These are phyloP conservation scores for Saccharomyces hybrid DNA, from an alignment of 1,139 yeast genomes.

Conservation along the genomic window DNA sequence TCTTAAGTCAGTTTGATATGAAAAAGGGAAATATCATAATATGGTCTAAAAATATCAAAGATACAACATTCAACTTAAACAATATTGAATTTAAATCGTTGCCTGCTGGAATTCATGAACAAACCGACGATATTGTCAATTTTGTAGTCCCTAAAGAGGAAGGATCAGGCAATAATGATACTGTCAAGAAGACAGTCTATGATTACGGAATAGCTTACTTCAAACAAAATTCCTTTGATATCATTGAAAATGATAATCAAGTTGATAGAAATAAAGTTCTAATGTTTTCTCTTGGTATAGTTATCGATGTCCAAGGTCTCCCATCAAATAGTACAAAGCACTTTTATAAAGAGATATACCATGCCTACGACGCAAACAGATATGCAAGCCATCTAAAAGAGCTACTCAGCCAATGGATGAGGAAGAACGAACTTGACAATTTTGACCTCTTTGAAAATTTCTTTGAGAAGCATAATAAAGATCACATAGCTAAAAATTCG, in stretches of 20 bases:
- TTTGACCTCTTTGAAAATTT: slow-evolving; percentile 29
- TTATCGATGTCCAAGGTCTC: slow-evolving; percentile 36
- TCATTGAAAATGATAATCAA: slow-evolving; percentile 17
- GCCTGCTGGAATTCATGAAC: slow-evolving; percentile 80
- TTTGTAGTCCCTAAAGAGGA: slow-evolving; percentile 42
- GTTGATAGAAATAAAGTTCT: slow-evolving; percentile 47
- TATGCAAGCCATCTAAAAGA: slow-evolving; percentile 43
- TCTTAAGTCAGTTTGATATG: slow-evolving; percentile 30
- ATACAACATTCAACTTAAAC: slow-evolving; percentile 19
- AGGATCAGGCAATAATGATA: slow-evolving; percentile 10
- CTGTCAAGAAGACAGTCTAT: slow-evolving; percentile 19
- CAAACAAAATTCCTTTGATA: slow-evolving; percentile 36
- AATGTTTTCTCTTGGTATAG: slow-evolving; percentile 59
- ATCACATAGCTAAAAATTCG: background rate
- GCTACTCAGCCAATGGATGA: slow-evolving; percentile 34
- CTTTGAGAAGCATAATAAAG: slow-evolving; percentile 20
- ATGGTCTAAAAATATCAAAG: slow-evolving; percentile 21
- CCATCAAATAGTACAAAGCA: background rate
- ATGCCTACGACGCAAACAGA: slow-evolving; percentile 50
- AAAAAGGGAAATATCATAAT: slow-evolving; percentile 28
- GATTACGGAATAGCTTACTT: slow-evolving; percentile 44
- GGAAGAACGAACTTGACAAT: slow-evolving; percentile 12
- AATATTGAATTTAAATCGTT: slow-evolving; percentile 65
- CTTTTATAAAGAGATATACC: slow-evolving; percentile 17
- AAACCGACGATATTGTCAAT: slow-evolving; percentile 44